phyloP scores from a whole-genome alignment of 352 stramenopile genomes.

The Plasmopara viticola region DNA sequence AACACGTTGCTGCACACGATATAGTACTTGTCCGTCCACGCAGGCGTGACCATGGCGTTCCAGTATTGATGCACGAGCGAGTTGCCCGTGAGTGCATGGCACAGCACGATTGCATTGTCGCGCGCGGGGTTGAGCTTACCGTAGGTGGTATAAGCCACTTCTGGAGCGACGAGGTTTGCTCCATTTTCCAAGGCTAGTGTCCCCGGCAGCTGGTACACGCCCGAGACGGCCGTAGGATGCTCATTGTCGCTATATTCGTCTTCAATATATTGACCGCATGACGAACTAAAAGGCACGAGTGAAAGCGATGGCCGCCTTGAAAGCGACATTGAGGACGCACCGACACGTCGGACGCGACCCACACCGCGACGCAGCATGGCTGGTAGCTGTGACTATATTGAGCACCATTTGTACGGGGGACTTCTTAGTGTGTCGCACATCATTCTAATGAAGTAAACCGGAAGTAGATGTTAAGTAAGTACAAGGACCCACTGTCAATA shows the following conservation, averaged over 20 bases:
- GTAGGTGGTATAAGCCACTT: slow-evolving; percentile 94
- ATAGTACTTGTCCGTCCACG: slow-evolving; percentile 95
- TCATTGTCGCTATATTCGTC: slow-evolving; percentile 56
- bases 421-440: neutral
- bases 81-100: slow-evolving; percentile 94
- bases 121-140: slow-evolving; percentile 79
- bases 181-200: slow-evolving; percentile 62
- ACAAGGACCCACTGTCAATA: too few species aligned
- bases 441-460: neutral
- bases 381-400: too few species aligned
- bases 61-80: slow-evolving; percentile 91
- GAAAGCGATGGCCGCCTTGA: slow-evolving; percentile 13
- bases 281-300: neutral
- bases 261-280: slow-evolving; percentile 24
- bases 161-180: slow-evolving; percentile 48
- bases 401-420: too few species aligned
- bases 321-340: neutral
- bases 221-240: slow-evolving; percentile 40
- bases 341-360: slow-evolving; percentile 6
- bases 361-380: too few species aligned
- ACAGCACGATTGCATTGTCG: slow-evolving; percentile 92
- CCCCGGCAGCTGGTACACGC: slow-evolving; percentile 33
- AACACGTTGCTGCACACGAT: slow-evolving; percentile 96
- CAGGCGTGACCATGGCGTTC: slow-evolving; percentile 88
- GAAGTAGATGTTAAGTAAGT: neutral